A percentile compares a stretch with the other conserved stretches of the same genome.
Evolutionary conservation across 2,329 filamentous ascomycete genomes (phyloP).

Genomic region (Fulvia fulva): DNA sequence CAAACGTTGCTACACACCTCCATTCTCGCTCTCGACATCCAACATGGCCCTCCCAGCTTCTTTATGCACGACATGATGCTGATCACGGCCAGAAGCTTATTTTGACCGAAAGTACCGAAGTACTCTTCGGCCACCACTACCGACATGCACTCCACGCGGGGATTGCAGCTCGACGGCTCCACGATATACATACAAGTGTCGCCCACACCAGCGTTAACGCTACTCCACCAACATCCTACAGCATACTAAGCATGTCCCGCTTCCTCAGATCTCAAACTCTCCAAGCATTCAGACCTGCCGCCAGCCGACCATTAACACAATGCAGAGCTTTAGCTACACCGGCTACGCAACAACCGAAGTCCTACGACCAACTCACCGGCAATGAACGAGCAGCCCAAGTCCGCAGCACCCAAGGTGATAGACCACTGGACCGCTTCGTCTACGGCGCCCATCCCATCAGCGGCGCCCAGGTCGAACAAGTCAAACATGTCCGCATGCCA

Average conservation of each 20-base stretch:
- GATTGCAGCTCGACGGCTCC: not conserved
- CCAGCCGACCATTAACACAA: not conserved
- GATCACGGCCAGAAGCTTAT: not conserved
- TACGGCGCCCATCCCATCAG: conserved; percentile 20
- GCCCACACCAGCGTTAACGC: not conserved
- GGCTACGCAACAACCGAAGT: not conserved
- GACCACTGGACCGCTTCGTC: conserved; percentile 17
- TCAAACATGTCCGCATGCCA: conserved; percentile 20
- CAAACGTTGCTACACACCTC: not conserved
- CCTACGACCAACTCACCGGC: conserved; percentile 4
- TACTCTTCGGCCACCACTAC: not conserved
- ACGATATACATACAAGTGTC: not conserved
- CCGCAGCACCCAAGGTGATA: conserved; percentile 10
- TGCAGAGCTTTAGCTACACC: not conserved
- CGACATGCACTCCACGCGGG: not conserved
- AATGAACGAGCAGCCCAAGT: conserved; percentile 17
- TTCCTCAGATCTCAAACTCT: not conserved
- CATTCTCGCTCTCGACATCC: not conserved
- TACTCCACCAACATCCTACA: not conserved
- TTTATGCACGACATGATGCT: not conserved
- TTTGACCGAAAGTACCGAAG: not conserved
- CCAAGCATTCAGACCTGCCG: not conserved
- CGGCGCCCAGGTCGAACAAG: conserved; percentile 14
- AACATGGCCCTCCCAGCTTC: not conserved
- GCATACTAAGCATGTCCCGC: not conserved